Evolutionary conservation across 306 rosid species (phyloP), one percentile per base, ranked within the genome.

Genomic region (Chamaecrista fasciculata): DNA sequence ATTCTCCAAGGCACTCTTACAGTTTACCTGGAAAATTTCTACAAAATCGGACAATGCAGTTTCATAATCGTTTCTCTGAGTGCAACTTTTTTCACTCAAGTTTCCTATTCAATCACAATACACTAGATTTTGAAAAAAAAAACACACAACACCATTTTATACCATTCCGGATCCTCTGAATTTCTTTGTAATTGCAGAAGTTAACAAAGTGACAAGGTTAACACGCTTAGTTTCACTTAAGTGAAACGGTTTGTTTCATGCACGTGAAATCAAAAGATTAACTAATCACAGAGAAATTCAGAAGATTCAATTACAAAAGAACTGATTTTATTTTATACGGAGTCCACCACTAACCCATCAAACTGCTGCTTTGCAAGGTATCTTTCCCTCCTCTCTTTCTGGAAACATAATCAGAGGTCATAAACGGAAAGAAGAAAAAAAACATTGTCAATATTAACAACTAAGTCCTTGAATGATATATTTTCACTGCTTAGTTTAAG

Each of bases 311-410:
- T n/a, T n/a, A n/a, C n/a, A n/a, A n/a, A n/a, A n/a, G n/a, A n/a
- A n/a, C n/a, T n/a, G n/a, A n/a, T n/a, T n/a, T n/a, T n/a, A n/a
- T n/a, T 29, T 78, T 81, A 90, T 72, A 83, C 86, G 28, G 95
- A 87, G 66, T 87, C 97, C 79, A 78, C 72, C 5, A 83, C 85
- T 58, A 84, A 87, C 67, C 89, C 91, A 25, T 81, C 90, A 44
- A 15, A 19, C 79, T 89, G 97, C 80, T 86, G 97, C 60, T 62
- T 81, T 11, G 97, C 97, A 15, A 91, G 91, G 69, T 91, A 91
- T 78, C 88, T 86, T 80, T 91, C 97, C 83, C 96, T 80, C 65
- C 97, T 83, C 73, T 89, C 94, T 83, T 91, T 91, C 97, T 91
- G 78, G 14, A 83, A 73, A 61, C 62, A 31, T 3, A 46, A 31